Percentiles rank a stretch among this genome's conserved stretches.
Conservation (phyloP, 768 basidiomycete species). For the Brasilioporus rufonigricans region DNA sequence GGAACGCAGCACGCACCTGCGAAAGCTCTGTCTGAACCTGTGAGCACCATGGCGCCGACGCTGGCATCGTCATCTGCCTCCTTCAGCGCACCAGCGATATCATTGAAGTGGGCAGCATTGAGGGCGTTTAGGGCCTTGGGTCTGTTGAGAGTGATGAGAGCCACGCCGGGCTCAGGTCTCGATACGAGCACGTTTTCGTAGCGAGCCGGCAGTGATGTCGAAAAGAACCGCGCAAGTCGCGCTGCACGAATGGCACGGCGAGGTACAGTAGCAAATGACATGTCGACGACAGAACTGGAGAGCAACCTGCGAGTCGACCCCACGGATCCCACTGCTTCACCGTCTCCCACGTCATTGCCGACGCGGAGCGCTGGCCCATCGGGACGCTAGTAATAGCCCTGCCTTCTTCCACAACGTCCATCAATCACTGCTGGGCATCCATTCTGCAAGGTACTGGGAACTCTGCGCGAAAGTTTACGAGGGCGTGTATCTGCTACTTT, state of each 20-base stretch:
- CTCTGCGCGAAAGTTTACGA: no score
- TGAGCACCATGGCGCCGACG: slow-evolving; percentile 85
- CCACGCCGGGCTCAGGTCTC: slow-evolving; percentile 62
- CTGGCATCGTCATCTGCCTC: slow-evolving; percentile 67
- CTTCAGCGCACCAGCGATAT: slow-evolving; percentile 75
- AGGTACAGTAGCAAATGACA: slow-evolving; percentile 16
- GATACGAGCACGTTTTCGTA: slow-evolving; percentile 71
- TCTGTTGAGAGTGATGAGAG: slow-evolving; percentile 85
- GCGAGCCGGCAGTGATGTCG: slow-evolving; percentile 30
- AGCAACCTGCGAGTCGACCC: background rate
- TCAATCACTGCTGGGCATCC: background rate
- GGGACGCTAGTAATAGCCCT: no score
- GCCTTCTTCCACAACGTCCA: background rate
- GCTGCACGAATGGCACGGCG: slow-evolving; percentile 4
- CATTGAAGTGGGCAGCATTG: slow-evolving; percentile 71
- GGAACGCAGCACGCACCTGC: slow-evolving; percentile 57
- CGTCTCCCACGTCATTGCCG: slow-evolving; percentile 3
- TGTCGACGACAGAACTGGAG: slow-evolving; percentile 1
- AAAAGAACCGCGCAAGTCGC: slow-evolving; percentile 20
- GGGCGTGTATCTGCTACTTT: no score
- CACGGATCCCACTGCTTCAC: no score
- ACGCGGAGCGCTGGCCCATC: background rate
- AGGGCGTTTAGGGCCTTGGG: slow-evolving; percentile 92
- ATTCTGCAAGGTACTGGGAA: no score
- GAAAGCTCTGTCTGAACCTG: slow-evolving; percentile 90